phyloP scores from a whole-genome alignment of 352 stramenopile genomes.

The Peronospora farinosa region DNA sequence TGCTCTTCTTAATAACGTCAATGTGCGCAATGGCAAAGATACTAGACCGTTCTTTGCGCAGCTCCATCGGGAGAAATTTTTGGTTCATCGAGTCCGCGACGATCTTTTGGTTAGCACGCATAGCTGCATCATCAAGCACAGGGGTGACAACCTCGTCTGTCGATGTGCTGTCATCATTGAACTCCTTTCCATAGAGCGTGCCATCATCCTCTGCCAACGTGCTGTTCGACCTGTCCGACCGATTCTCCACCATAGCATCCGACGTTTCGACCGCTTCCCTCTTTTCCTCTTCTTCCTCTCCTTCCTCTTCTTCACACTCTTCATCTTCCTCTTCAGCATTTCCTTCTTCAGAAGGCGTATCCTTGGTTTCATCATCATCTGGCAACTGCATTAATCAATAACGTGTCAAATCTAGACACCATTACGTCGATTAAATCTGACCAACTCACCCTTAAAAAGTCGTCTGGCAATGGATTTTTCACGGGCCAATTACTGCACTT shows the following conservation, averaged over 20 bases:
- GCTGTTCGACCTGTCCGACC: slow-evolving; percentile 58
- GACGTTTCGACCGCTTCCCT: slow-evolving; percentile 7
- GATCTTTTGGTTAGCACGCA: slow-evolving; percentile 64
- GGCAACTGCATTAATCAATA: slow-evolving; percentile 34
- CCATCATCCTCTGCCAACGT: slow-evolving; percentile 71
- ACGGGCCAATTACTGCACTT: slow-evolving; percentile 32
- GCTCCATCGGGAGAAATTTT: slow-evolving; percentile 66
- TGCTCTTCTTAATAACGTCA: slow-evolving; percentile 78
- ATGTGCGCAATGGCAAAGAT: slow-evolving; percentile 72
- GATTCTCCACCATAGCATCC: slow-evolving; percentile 30
- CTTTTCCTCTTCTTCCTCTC: slow-evolving; percentile 20
- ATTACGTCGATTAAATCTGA: neutral
- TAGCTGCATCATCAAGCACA: slow-evolving; percentile 47
- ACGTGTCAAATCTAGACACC: neutral
- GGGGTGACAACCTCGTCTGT: slow-evolving; percentile 49
- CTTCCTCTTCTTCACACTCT: slow-evolving; percentile 25
- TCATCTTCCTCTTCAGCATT: slow-evolving; percentile 44
- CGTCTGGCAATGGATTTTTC: slow-evolving; percentile 70
- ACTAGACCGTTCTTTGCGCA: slow-evolving; percentile 47
- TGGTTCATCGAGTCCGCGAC: slow-evolving; percentile 79
- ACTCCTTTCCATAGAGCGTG: slow-evolving; percentile 79
- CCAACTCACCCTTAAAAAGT: slow-evolving; percentile 62
- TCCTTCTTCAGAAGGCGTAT: slow-evolving; percentile 20
- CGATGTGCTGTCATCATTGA: slow-evolving; percentile 45
- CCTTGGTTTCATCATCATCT: slow-evolving; percentile 29